Conservation (phyloP, 2,329 filamentous ascomycete species). For the Penicillium brasilianum region DNA sequence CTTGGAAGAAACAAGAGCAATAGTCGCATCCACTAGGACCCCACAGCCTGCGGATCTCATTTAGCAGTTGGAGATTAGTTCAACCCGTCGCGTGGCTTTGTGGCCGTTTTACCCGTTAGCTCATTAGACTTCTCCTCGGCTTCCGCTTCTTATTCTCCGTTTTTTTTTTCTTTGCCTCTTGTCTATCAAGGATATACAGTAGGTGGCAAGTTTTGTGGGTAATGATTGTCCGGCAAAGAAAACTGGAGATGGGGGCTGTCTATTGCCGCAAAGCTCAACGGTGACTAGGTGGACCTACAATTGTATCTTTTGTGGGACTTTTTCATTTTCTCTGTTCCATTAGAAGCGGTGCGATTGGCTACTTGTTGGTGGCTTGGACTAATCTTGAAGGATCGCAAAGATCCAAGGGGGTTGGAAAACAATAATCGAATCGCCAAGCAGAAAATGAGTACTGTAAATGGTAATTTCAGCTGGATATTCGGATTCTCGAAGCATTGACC, state of each 20-base stretch:
- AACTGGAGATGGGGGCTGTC: background rate
- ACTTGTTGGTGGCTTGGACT: background rate
- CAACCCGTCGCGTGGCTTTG: constrained; percentile 20
- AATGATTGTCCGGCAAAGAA: background rate
- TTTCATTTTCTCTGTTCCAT: background rate
- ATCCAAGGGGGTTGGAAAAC: background rate
- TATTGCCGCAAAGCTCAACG: constrained; percentile 1
- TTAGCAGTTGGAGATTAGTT: constrained; percentile 13
- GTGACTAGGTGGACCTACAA: background rate
- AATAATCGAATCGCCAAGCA: background rate
- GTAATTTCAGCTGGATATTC: background rate
- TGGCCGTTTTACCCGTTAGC: background rate
- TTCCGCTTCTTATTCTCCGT: constrained; percentile 15
- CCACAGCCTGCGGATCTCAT: constrained; percentile 30
- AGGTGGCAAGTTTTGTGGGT: background rate
- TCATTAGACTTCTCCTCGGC: constrained; percentile 9
- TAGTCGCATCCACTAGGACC: constrained; percentile 24
- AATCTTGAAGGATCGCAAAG: constrained; percentile 1
- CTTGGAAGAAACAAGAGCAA: constrained; percentile 25
- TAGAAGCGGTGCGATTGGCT: background rate
- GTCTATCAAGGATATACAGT: constrained; percentile 14
- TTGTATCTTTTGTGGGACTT: background rate
- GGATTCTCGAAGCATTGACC: background rate
- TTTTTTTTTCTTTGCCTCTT: background rate
- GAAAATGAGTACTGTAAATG: background rate